Evolutionary conservation across 1,284 basidiomycete species (phyloP).

Genomic region (Porphyrellus sp.): DNA sequence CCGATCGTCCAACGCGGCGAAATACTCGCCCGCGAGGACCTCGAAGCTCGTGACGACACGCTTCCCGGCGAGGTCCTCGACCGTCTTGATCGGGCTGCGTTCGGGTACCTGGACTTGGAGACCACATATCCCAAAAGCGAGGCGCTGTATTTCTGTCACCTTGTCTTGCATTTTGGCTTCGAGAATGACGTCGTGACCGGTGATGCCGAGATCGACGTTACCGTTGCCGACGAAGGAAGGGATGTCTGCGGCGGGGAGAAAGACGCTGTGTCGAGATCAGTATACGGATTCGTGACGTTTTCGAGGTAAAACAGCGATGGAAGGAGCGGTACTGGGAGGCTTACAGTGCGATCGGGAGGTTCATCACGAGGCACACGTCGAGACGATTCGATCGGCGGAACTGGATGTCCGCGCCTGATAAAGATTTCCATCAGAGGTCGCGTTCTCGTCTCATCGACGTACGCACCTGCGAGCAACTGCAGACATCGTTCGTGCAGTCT

Average conservation of each 20-base stretch:
- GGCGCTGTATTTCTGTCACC: slow-evolving; percentile 78
- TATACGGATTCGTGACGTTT: no score
- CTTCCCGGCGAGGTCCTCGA: slow-evolving; percentile 85
- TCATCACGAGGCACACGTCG: slow-evolving; percentile 90
- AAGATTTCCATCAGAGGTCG: neutral
- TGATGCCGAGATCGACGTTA: slow-evolving; percentile 91
- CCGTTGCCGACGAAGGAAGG: slow-evolving; percentile 98
- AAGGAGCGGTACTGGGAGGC: slow-evolving; percentile 7
- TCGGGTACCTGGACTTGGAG: slow-evolving; percentile 96
- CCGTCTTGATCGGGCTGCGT: slow-evolving; percentile 60
- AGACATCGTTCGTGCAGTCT: slow-evolving; percentile 92
- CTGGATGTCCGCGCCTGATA: slow-evolving; percentile 89
- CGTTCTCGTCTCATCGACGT: neutral
- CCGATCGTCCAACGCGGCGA: slow-evolving; percentile 67
- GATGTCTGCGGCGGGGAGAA: slow-evolving; percentile 96
- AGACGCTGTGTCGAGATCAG: slow-evolving; percentile 86
- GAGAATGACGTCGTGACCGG: slow-evolving; percentile 95
- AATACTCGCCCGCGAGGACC: slow-evolving; percentile 80
- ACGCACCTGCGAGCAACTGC: slow-evolving; percentile 70
- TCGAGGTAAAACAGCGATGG: no score
- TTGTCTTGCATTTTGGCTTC: slow-evolving; percentile 79
- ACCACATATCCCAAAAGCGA: slow-evolving; percentile 93
- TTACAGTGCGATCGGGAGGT: slow-evolving; percentile 90
- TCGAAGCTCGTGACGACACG: slow-evolving; percentile 95
- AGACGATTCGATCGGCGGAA: slow-evolving; percentile 87